These are phyloP conservation scores for Shiraia bambusicola DNA, from an alignment of 2,329 filamentous ascomycete genomes.

Conservation along the genomic window DNA sequence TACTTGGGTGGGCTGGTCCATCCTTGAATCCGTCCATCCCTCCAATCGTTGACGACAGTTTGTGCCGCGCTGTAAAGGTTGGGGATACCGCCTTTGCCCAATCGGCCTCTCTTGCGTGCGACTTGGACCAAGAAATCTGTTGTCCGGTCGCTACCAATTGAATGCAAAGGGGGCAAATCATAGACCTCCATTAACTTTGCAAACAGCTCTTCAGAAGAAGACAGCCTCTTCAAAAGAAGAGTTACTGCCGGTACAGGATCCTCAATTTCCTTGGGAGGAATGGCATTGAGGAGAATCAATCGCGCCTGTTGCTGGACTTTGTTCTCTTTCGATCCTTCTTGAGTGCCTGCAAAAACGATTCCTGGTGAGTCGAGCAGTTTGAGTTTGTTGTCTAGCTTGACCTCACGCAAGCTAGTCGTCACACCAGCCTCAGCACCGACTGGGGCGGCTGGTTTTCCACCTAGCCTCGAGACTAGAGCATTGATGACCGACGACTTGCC, in stretches of 20 bases:
- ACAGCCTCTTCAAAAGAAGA: slow-evolving; percentile 79
- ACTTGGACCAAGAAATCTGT: slow-evolving; percentile 95
- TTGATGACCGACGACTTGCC: slow-evolving; percentile 98
- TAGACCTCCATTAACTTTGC: slow-evolving; percentile 81
- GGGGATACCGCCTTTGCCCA: slow-evolving; percentile 86
- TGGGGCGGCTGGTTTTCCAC: slow-evolving; percentile 73
- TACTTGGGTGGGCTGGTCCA: slow-evolving; percentile 79
- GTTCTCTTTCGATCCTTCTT: slow-evolving; percentile 49
- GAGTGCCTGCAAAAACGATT: slow-evolving; percentile 80
- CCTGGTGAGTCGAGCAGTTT: slow-evolving; percentile 92
- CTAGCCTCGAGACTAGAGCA: slow-evolving; percentile 76
- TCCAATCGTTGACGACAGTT: slow-evolving; percentile 94
- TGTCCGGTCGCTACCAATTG: slow-evolving; percentile 69
- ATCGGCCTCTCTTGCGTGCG: slow-evolving; percentile 83
- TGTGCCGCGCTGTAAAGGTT: slow-evolving; percentile 87
- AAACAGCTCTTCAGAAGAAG: slow-evolving; percentile 70
- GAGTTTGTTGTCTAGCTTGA: slow-evolving; percentile 93
- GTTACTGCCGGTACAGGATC: slow-evolving; percentile 87
- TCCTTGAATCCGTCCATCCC: slow-evolving; percentile 90
- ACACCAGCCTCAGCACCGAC: slow-evolving; percentile 90
- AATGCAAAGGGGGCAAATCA: slow-evolving; percentile 75
- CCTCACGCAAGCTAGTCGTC: slow-evolving; percentile 81
- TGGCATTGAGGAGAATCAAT: slow-evolving; percentile 83
- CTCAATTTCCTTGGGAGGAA: slow-evolving; percentile 91
- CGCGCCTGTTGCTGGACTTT: slow-evolving; percentile 75